These are phyloP conservation scores for Blastocystis hominis DNA, from an alignment of 352 stramenopile species.

Conservation along the genomic window DNA sequence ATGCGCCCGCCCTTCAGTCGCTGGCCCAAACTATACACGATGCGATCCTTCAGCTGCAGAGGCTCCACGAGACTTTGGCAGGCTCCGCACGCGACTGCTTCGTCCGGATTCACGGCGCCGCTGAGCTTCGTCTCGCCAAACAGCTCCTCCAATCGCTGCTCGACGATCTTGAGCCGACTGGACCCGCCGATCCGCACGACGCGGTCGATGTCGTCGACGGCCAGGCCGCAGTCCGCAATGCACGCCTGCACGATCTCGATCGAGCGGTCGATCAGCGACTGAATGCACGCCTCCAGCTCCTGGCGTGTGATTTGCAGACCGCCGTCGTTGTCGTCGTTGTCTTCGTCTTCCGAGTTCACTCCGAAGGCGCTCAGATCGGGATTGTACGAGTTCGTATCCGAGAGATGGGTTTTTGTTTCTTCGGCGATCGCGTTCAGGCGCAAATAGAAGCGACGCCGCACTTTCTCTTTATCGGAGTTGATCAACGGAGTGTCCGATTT, in stretches of 20 bases:
- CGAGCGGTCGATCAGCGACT: not conserved
- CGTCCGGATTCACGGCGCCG: not conserved
- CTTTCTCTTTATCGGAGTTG: not conserved
- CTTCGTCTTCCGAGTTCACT: not conserved
- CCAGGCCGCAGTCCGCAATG: not conserved
- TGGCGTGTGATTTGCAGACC: not conserved
- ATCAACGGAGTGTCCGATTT: not conserved
- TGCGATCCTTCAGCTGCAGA: not conserved
- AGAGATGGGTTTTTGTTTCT: not conserved
- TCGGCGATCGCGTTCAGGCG: not conserved
- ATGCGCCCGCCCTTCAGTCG: not conserved
- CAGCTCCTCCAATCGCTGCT: not conserved
- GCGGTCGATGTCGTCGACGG: conserved; percentile 63
- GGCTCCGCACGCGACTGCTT: conserved; percentile 86
- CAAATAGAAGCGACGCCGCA: not conserved
- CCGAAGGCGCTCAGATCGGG: not conserved
- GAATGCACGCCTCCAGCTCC: not conserved
- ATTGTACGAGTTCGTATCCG: not conserved
- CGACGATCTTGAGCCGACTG: not conserved
- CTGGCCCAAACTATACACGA: not conserved
- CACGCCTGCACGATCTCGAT: not conserved
- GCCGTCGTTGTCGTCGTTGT: not conserved
- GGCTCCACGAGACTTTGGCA: not conserved
- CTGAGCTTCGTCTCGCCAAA: not conserved
- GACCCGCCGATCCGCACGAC: conserved; percentile 68